These are phyloP conservation scores for Zygoascus hellenicus DNA, from an alignment of 1,139 yeast species.

Conservation along the genomic window DNA sequence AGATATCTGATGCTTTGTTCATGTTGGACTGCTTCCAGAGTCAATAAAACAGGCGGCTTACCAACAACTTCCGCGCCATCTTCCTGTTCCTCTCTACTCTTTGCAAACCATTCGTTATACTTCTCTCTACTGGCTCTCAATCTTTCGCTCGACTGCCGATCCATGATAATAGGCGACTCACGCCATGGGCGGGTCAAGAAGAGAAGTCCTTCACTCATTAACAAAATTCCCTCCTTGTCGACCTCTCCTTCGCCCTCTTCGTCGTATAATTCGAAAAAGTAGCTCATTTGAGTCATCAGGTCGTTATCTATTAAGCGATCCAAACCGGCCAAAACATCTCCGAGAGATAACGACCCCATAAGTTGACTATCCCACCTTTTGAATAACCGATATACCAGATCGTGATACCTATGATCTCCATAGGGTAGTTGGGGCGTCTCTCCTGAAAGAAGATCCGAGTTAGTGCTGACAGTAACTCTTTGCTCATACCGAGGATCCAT, in stretches of 20 bases:
- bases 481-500: conserved; percentile 31
- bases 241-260: conserved; percentile 54
- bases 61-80: conserved; percentile 1
- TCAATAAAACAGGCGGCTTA: background rate
- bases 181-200: conserved; percentile 69
- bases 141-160: conserved; percentile 19
- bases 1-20: conserved; percentile 78
- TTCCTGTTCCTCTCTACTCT: conserved; percentile 12
- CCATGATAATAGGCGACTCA: conserved; percentile 26
- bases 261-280: conserved; percentile 74
- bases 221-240: conserved; percentile 72
- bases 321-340: conserved; percentile 67
- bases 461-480: background rate
- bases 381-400: conserved; percentile 60
- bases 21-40: conserved; percentile 48
- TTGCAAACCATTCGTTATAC: conserved; percentile 14
- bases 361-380: conserved; percentile 60
- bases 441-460: background rate
- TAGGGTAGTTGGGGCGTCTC: conserved; percentile 11
- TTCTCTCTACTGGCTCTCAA: conserved; percentile 18
- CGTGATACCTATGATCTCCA: conserved; percentile 29
- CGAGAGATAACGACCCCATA: conserved; percentile 54
- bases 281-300: conserved; percentile 70
- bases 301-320: conserved; percentile 66
- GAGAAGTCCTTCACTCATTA: conserved; percentile 79